Conservation (phyloP, 768 basidiomycete species). For the Coprinopsis marcescibilis region DNA sequence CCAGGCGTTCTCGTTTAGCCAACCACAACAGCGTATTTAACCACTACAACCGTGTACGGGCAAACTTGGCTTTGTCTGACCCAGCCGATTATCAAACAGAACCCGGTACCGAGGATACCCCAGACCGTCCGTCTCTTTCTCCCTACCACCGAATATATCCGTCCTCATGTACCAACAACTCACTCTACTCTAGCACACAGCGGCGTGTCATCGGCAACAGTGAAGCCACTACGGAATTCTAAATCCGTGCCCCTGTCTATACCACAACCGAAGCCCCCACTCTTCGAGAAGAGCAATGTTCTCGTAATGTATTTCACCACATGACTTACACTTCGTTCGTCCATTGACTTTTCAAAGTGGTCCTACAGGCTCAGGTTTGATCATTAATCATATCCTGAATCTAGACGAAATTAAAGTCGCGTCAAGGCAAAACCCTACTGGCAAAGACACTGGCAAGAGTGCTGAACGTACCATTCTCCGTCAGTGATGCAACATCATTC, state of each 20-base stretch:
- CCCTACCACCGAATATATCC: background rate
- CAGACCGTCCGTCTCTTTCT: slow-evolving; percentile 13
- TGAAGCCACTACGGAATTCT: slow-evolving; percentile 49
- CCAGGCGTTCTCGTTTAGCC: background rate
- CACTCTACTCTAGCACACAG: slow-evolving; percentile 21
- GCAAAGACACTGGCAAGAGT: slow-evolving; percentile 89
- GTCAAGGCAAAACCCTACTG: slow-evolving; percentile 78
- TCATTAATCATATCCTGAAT: no score
- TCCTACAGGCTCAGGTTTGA: slow-evolving; percentile 84
- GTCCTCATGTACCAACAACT: background rate
- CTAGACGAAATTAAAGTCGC: background rate
- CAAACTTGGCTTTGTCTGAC: slow-evolving; percentile 52
- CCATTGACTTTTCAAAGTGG: slow-evolving; percentile 39
- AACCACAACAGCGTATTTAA: slow-evolving; percentile 70
- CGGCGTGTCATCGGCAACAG: slow-evolving; percentile 49
- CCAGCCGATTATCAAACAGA: slow-evolving; percentile 24
- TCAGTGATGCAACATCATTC: slow-evolving; percentile 89
- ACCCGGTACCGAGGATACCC: slow-evolving; percentile 10
- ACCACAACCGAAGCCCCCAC: slow-evolving; percentile 39
- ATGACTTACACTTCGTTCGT: background rate
- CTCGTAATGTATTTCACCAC: slow-evolving; percentile 66
- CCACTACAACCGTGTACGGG: slow-evolving; percentile 85
- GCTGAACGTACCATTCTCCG: slow-evolving; percentile 90
- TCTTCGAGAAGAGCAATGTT: slow-evolving; percentile 95
- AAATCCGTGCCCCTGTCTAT: slow-evolving; percentile 30